phyloP scores from a whole-genome alignment of 2,329 filamentous ascomycete genomes.

The Helicocarpus griseus region DNA sequence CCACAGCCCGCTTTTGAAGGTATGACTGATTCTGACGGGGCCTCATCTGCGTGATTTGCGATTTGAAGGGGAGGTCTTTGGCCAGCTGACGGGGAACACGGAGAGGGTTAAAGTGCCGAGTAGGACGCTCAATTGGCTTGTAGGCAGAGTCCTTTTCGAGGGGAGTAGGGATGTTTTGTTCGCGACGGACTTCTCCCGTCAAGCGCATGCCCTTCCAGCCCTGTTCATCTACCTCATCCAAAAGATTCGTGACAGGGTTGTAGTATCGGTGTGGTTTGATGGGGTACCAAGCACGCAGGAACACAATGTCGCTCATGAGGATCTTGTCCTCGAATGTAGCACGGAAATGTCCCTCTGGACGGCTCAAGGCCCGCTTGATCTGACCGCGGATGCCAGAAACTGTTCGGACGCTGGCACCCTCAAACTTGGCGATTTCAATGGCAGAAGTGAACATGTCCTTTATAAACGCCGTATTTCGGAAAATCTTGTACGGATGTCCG shows the following conservation, averaged over 20 bases:
- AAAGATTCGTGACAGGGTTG: slow-evolving; percentile 87
- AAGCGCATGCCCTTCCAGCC: slow-evolving; percentile 84
- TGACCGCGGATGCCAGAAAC: slow-evolving; percentile 93
- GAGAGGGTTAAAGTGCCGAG: slow-evolving; percentile 65
- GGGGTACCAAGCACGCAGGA: slow-evolving; percentile 93
- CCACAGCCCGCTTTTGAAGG: slow-evolving; percentile 90
- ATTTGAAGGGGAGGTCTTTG: slow-evolving; percentile 81
- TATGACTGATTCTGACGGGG: slow-evolving; percentile 76
- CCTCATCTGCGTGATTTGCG: slow-evolving; percentile 74
- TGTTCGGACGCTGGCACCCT: slow-evolving; percentile 89
- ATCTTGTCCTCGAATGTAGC: slow-evolving; percentile 99
- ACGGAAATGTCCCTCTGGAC: slow-evolving; percentile 90
- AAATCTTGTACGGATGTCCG: slow-evolving; percentile 90
- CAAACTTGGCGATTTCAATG: slow-evolving; percentile 95
- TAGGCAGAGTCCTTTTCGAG: slow-evolving; percentile 78
- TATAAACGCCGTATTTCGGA: slow-evolving; percentile 98
- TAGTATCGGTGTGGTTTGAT: slow-evolving; percentile 94
- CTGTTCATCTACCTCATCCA: slow-evolving; percentile 45
- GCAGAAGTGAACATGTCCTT: slow-evolving; percentile 95
- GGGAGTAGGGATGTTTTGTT: slow-evolving; percentile 65
- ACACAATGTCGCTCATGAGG: slow-evolving; percentile 90
- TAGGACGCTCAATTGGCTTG: slow-evolving; percentile 49
- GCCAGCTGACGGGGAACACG: slow-evolving; percentile 46
- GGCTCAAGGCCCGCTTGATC: slow-evolving; percentile 89
- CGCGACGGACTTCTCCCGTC: slow-evolving; percentile 80